Evolutionary conservation across 306 rosid species (phyloP), one percentile per base, ranked within the genome.

Genomic region (Cicer pinnatifidum): DNA sequence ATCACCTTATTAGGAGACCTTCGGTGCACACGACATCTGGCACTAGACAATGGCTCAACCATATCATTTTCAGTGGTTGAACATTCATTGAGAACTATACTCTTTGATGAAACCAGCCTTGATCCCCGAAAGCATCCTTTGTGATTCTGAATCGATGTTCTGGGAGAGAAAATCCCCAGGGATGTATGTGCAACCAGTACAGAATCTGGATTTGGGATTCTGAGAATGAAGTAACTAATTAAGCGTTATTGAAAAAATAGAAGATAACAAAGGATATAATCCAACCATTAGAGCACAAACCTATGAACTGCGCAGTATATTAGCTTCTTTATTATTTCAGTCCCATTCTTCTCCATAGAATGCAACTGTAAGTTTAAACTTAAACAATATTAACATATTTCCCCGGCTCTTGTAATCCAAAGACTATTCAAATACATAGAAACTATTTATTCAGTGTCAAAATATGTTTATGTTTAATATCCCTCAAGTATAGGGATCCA

Each of bases 221-320:
- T 94, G 82, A 74, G 77, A 70, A 54, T 79, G 37, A 69, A 76
- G 19, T 52, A 66, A 69, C 48, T 57, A 60, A 45, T 60, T 16
- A 72, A 68, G 40, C 5, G 66, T 16, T 20, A 39, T 47, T 48
- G 50, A 71, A 35, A 11, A 19, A 41, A 2, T 6, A 4, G 8
- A 66, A 82, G 53, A 71, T 60, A 50, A 61, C 23, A 45, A 35
- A 5, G 71, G 65, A 68, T 17, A 60, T 41, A 66, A 72, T 41
- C 3, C 44, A 19, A 72, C 33, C 54, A 67, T 67, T 15, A 69
- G 11, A 76, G 57, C 79, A 52, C 88, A 72, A 79, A 91, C 99
- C 99, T 89, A 87, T 94, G 99, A 78, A 83, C 77, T 33, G 93
- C 85, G 77, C 99, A 94, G 75, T 83, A 94, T 83, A 94, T 88